A percentile compares a stretch with the other conserved stretches of the same genome.
These are phyloP conservation scores for Ceratocystis harringtonii DNA, from an alignment of 2,329 filamentous ascomycete species.

Conservation along the genomic window DNA sequence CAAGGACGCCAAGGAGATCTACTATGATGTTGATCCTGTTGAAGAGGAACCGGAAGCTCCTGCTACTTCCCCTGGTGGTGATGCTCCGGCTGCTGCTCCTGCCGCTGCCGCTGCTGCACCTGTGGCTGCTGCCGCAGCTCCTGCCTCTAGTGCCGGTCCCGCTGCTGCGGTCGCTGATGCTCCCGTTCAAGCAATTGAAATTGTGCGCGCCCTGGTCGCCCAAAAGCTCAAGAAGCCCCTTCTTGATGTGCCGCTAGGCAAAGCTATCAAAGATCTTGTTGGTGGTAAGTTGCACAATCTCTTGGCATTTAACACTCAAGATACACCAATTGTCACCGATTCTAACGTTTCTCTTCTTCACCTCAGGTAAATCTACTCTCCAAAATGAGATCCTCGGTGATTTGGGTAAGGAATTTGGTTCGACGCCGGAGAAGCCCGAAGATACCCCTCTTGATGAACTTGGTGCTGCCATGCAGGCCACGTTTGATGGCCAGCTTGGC, in stretches of 20 bases:
- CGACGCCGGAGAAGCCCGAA: conserved; percentile 95
- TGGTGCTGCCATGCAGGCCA: conserved; percentile 87
- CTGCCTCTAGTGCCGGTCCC: conserved; percentile 63
- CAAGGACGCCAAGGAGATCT: conserved; percentile 98
- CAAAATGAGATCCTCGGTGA: conserved; percentile 98
- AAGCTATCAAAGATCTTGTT: conserved; percentile 96
- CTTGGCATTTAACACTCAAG: no score
- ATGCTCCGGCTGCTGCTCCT: conserved; percentile 38
- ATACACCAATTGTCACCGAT: background rate
- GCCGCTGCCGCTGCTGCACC: conserved; percentile 40
- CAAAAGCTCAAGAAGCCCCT: conserved; percentile 96
- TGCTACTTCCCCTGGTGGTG: conserved; percentile 33
- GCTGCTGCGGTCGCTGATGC: conserved; percentile 74
- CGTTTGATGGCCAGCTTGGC: conserved; percentile 96
- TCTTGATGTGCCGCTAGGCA: conserved; percentile 75
- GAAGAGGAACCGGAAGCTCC: conserved; percentile 69
- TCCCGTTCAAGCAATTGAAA: conserved; percentile 76
- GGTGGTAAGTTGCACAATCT: conserved; percentile 51
- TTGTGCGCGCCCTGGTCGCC: conserved; percentile 76
- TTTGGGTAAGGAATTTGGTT: conserved; percentile 94
- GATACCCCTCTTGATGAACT: conserved; percentile 93
- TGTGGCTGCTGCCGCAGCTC: conserved; percentile 39
- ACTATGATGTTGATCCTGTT: conserved; percentile 93
- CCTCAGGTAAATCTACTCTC: conserved; percentile 81
- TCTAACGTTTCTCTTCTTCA: conserved; percentile 1